Conservation (phyloP, 768 basidiomycete genomes). For the Dacryopinax primogenitus region DNA sequence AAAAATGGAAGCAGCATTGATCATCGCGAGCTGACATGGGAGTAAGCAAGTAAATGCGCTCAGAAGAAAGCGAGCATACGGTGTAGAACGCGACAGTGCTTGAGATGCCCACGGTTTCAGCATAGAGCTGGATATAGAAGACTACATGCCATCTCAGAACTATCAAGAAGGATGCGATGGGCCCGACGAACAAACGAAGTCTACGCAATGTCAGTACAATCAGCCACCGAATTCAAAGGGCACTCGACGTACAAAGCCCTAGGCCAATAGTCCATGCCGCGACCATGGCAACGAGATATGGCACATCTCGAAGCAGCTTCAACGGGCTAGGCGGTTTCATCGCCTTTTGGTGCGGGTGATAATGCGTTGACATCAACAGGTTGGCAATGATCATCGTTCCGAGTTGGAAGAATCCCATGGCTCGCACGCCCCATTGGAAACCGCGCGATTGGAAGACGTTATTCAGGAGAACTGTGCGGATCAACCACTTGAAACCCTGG, state of each 20-base stretch:
- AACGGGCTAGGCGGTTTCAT: background rate
- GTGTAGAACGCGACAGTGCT: slow-evolving; percentile 15
- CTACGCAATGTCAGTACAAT: background rate
- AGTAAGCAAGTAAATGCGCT: no score
- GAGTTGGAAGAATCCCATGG: slow-evolving; percentile 34
- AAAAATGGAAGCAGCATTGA: slow-evolving; percentile 27
- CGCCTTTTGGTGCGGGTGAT: slow-evolving; percentile 26
- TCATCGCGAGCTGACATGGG: slow-evolving; percentile 29
- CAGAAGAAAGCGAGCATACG: background rate
- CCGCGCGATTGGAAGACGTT: slow-evolving; percentile 30
- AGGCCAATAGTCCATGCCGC: background rate
- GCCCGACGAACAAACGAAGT: background rate
- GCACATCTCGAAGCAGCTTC: slow-evolving; percentile 10
- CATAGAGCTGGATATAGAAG: slow-evolving; percentile 18
- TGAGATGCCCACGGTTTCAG: slow-evolving; percentile 9
- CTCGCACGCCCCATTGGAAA: slow-evolving; percentile 36
- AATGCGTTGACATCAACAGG: slow-evolving; percentile 30
- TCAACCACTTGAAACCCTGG: no score
- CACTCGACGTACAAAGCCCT: background rate
- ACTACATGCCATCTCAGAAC: background rate
- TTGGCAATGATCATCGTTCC: slow-evolving; percentile 28
- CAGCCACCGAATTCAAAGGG: background rate
- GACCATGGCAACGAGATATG: slow-evolving; percentile 12
- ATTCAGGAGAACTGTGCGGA: slow-evolving; percentile 48
- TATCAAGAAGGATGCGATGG: background rate